Base-by-base conservation (phyloP, 768 basidiomycete species). In the Mycena pura region DNA sequence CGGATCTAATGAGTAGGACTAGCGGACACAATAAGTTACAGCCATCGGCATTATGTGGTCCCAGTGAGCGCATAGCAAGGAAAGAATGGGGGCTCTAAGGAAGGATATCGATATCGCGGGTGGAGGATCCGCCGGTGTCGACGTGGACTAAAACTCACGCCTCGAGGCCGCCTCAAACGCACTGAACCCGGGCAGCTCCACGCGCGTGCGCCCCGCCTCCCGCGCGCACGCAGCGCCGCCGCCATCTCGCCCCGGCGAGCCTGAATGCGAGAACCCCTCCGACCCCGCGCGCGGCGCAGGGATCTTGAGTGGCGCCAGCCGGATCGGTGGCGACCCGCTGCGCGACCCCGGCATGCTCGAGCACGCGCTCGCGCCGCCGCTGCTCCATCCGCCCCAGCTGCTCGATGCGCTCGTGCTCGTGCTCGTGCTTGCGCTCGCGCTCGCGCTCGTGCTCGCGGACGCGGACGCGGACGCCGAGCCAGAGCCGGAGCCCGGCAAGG, bases 311-410 rank as follows among this genome's bases (percentile, higher is more conserved):
- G 91, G 91, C 28, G 91, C 83, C 5, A 93, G 74, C 51, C 79
- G 85, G 60, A 92, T 92, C 1, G 90, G 91, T 25, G 91, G 91
- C 8, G 85, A 86, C 22, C 78, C 77, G n/a, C 87, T 79, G 38
- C 91, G 78, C 39, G 88, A 90, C 3, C 77, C 79, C 8, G 91
- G 90, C 72, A 79, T 74, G 34, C 62, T 62, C 27, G 62, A 63
- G 28, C 24, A 34, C 17, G 62, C 50, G 31, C 57, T 62, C 29
- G 45, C 19, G 13, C 50, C 25, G 6, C 27, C 19, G 40, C 47
- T 55, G 54, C 54, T 55, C 56, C 47, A 48, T 39, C 55, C 51
- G 55, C 52, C 43, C 59, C 62, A 36, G 48, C 55, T 58, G 39
- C 56, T 57, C 34, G 9, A 36, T 36, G 34, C 34, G 14, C 21